Evolutionary conservation across 1,284 basidiomycete species (phyloP).

Genomic region (Malassezia globosa): DNA sequence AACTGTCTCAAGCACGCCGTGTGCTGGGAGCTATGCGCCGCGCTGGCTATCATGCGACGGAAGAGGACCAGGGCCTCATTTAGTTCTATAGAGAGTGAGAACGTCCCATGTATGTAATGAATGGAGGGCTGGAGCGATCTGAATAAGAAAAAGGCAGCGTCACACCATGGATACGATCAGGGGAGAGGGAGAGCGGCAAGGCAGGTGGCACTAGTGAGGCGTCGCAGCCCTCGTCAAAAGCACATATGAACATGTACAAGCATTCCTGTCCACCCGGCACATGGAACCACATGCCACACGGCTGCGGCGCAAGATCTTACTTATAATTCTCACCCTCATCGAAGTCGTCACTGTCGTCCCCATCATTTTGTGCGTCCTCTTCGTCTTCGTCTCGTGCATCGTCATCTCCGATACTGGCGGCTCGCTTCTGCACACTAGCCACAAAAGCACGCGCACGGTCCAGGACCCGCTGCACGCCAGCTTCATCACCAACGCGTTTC

Average conservation of each 20-base stretch:
- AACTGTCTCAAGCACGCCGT: conserved; percentile 54
- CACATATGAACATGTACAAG: too few species aligned
- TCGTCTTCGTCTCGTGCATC: neutral
- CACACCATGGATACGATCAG: too few species aligned
- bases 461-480: conserved; percentile 71
- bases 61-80: conserved; percentile 19
- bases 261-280: too few species aligned
- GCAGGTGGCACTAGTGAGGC: too few species aligned
- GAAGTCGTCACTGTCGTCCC: neutral
- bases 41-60: conserved; percentile 42
- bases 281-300: too few species aligned
- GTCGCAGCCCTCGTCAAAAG: too few species aligned
- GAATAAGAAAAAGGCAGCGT: neutral
- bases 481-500: conserved; percentile 70
- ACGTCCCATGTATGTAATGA: too few species aligned
- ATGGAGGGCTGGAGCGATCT: too few species aligned
- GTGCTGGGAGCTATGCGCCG: conserved; percentile 43
- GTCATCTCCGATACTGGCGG: conserved; percentile 15
- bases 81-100: neutral
- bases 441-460: conserved; percentile 67
- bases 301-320: too few species aligned
- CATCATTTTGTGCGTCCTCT: neutral
- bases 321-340: neutral
- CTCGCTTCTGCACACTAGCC: conserved; percentile 16
- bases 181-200: too few species aligned